Conservation (phyloP, 1,139 yeast genomes). For the Eremothecium coryli region DNA sequence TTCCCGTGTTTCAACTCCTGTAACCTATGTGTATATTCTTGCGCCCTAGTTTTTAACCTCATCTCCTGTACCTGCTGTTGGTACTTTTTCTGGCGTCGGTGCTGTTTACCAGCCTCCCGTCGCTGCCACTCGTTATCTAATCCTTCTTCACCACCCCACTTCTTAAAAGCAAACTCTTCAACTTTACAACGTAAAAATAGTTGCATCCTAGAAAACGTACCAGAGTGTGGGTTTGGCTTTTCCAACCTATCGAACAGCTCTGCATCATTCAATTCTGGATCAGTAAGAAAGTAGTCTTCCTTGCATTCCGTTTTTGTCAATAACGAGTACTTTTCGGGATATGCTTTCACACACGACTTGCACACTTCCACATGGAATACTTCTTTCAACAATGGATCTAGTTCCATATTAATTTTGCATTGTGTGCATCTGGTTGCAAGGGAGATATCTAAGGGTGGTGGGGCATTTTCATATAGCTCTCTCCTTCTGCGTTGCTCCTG, state of each 20-base stretch:
- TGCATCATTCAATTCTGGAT: conserved; percentile 75
- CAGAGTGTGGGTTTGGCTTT: conserved; percentile 90
- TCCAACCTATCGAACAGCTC: conserved; percentile 66
- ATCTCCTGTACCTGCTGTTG: conserved; percentile 68
- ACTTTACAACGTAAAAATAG: conserved; percentile 80
- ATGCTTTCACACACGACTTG: conserved; percentile 56
- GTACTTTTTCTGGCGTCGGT: conserved; percentile 71
- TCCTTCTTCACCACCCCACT: conserved; percentile 90
- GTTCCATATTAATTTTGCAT: conserved; percentile 62
- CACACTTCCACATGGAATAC: conserved; percentile 73
- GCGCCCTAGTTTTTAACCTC: conserved; percentile 88
- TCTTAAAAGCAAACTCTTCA: conserved; percentile 82
- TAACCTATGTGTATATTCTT: conserved; percentile 67
- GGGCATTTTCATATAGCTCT: conserved; percentile 38
- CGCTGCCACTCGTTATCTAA: conserved; percentile 88
- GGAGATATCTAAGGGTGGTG: conserved; percentile 64
- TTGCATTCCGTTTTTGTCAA: conserved; percentile 92
- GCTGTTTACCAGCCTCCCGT: conserved; percentile 62
- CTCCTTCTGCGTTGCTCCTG: conserved; percentile 42
- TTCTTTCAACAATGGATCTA: conserved; percentile 63
- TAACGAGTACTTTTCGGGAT: conserved; percentile 81
- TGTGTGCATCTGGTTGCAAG: conserved; percentile 74
- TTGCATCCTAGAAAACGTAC: conserved; percentile 85
- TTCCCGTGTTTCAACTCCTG: conserved; percentile 44
- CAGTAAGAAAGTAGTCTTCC: conserved; percentile 86